Evolutionary conservation across 2,329 filamentous ascomycete genomes (phyloP), one percentile per base, ranked within the genome.

Genomic region (Arthrobotrys megalospora): DNA sequence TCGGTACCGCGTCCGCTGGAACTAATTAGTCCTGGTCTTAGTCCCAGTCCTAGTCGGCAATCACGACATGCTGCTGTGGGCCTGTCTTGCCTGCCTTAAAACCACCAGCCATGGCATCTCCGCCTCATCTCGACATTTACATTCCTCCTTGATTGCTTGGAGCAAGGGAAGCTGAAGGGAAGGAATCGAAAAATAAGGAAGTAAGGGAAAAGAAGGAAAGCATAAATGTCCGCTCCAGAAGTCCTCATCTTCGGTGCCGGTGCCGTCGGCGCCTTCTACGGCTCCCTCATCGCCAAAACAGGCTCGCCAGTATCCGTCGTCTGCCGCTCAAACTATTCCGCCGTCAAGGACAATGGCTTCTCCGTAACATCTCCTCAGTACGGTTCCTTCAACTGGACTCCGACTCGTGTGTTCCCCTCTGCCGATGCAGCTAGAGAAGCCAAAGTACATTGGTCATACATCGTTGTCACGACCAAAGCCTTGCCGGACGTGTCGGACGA

Each of bases 241-340:
- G 75, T 78, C 11, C 55, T 78, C 21, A 78, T 78, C 52, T 78
- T 78, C 52, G 75, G 75, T 34, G 75, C 75, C 6, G 75, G 75
- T 67, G 80, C 79, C 52, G 71, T 81, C 48, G 81, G 80, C 19
- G 80, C 76, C 48, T 58, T 82, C 62, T 81, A 80, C 78, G 79
- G 80, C 60, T 80, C 79, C 34, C 65, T 80, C 24, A 79, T 82
- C 70, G 79, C 80, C 19, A 76, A 69, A 45, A 79, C 71, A 7
- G 87, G 88, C 69, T 85, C 90, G 47, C 85, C 88, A 72, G 89
- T 92, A 62, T 93, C 91, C 4, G 88, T 92, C 52, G 89, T 92
- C 67, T 92, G 91, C 80, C 89, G 92, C 60, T 93, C 91, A 47
- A 93, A 93, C 85, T 93, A 92, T 86, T 84, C 86, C 24, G 88